phyloP scores from a whole-genome alignment of 805 yeast species.

The Myxozyma neotropica region DNA sequence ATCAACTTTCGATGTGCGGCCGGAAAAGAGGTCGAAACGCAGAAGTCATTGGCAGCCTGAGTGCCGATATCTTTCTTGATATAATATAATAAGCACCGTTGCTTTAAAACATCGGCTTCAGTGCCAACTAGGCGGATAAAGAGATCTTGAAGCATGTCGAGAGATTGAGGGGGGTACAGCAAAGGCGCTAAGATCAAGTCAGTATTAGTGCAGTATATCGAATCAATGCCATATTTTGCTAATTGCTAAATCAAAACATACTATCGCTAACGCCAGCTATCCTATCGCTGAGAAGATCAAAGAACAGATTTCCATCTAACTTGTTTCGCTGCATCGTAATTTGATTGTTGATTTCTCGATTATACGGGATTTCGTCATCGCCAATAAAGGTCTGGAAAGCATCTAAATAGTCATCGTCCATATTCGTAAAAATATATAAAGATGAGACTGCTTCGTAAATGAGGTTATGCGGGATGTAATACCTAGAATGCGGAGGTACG shows the following conservation, averaged over 20 bases:
- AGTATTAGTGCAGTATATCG: not conserved
- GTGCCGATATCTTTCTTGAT: conserved; percentile 17
- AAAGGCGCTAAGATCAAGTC: conserved; percentile 5
- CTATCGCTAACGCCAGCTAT: conserved; percentile 21
- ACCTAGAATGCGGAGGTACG: too few species aligned
- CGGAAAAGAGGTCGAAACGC: conserved; percentile 14
- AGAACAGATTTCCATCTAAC: conserved; percentile 25
- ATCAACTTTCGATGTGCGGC: conserved; percentile 14
- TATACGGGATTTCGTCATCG: conserved; percentile 19
- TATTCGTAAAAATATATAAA: too few species aligned
- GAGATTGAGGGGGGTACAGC: conserved; percentile 22
- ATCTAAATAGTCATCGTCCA: conserved; percentile 1
- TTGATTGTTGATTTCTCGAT: not conserved
- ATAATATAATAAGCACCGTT: conserved; percentile 28
- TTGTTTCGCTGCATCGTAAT: conserved; percentile 20
- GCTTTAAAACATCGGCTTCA: conserved; percentile 18
- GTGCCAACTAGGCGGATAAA: conserved; percentile 12
- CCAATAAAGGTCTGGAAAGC: conserved; percentile 7
- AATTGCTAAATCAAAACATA: conserved; percentile 5
- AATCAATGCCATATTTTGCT: too few species aligned
- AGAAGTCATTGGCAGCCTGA: conserved; percentile 10
- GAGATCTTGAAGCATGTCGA: conserved; percentile 15
- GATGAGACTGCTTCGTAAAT: too few species aligned
- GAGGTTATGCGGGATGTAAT: too few species aligned
- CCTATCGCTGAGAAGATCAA: conserved; percentile 18